Percentiles rank a stretch among this genome's conserved stretches.
These are phyloP conservation scores for Trypanosoma melophagium DNA, from an alignment of 208 protist genomes.

Conservation along the genomic window DNA sequence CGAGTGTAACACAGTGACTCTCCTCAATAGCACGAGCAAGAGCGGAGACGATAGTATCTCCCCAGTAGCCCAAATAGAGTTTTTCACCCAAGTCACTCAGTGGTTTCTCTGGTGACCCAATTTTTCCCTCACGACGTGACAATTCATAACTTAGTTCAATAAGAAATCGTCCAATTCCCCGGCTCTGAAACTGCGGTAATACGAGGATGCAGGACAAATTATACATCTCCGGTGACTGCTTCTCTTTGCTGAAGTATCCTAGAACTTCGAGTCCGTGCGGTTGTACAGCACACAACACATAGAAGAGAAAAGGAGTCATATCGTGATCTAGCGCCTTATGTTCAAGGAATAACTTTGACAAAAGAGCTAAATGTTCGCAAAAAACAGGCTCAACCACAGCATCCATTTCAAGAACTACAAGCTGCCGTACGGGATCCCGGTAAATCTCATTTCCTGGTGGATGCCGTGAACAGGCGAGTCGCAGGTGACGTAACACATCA, in stretches of 20 bases:
- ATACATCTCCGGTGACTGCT: slow-evolving; percentile 95
- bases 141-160: slow-evolving; percentile 99
- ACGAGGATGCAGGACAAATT: slow-evolving; percentile 99
- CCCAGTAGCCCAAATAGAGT: slow-evolving; percentile 94
- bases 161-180: slow-evolving; percentile 98
- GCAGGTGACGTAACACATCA: slow-evolving; percentile 81
- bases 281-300: slow-evolving; percentile 95
- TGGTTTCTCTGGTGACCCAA: slow-evolving; percentile 98
- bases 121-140: slow-evolving; percentile 93
- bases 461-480: slow-evolving; percentile 81
- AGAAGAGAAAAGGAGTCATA: slow-evolving; percentile 99
- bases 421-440: slow-evolving; percentile 71
- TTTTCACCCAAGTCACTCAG: slow-evolving; percentile 98
- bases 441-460: slow-evolving; percentile 92
- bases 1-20: slow-evolving; percentile 69
- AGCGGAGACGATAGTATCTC: slow-evolving; percentile 82
- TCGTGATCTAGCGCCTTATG: slow-evolving; percentile 99
- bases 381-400: slow-evolving; percentile 96
- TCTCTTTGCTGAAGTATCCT: slow-evolving; percentile 99
- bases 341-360: slow-evolving; percentile 99
- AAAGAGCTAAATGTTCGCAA: slow-evolving; percentile 98
- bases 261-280: slow-evolving; percentile 94
- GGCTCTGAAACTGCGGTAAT: slow-evolving; percentile 94
- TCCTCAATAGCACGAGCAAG: slow-evolving; percentile 75
- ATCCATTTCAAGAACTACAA: slow-evolving; percentile 97